phyloP scores from a whole-genome alignment of 2,329 filamentous ascomycete genomes.

The Clarireedia monteithiana region DNA sequence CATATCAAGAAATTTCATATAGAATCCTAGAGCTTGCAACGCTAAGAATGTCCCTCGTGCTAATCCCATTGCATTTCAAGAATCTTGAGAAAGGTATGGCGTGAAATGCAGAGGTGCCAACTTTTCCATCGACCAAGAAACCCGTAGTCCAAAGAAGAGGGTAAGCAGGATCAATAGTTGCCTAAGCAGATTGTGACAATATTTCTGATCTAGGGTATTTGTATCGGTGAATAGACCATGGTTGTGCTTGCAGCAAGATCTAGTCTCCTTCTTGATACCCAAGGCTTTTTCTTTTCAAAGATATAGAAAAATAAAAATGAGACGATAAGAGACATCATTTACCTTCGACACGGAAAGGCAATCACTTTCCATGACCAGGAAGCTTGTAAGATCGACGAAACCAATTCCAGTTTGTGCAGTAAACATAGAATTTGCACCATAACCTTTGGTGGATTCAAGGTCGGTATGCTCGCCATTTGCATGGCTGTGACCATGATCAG shows the following conservation, averaged over 20 bases:
- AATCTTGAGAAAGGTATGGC: conserved; percentile 38
- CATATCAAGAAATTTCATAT: not conserved
- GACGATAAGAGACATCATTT: not conserved
- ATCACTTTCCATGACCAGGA: conserved; percentile 63
- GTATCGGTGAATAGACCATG: conserved; percentile 60
- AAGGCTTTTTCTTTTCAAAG: conserved; percentile 5
- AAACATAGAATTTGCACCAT: conserved; percentile 74
- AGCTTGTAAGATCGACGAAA: conserved; percentile 72
- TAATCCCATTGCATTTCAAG: conserved; percentile 41
- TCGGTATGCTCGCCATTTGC: conserved; percentile 18
- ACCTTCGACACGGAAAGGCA: conserved; percentile 34
- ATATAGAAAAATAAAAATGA: not conserved
- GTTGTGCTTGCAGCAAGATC: conserved; percentile 33
- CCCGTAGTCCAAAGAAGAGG: conserved; percentile 35
- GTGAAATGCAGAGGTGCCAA: conserved; percentile 38
- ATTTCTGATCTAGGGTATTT: conserved; percentile 52
- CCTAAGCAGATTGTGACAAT: conserved; percentile 25
- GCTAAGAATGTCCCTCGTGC: conserved; percentile 38
- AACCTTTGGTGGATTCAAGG: conserved; percentile 57
- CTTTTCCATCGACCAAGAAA: conserved; percentile 28
- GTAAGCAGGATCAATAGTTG: conserved; percentile 28
- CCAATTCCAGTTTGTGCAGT: conserved; percentile 58
- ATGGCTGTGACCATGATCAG: conserved; percentile 39
- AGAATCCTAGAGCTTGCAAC: not conserved
- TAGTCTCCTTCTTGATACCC: conserved; percentile 59